Evolutionary conservation across 2,329 filamentous ascomycete species (phyloP), one percentile per base, ranked within the genome.

Genomic region (Colletotrichum tabaci): DNA sequence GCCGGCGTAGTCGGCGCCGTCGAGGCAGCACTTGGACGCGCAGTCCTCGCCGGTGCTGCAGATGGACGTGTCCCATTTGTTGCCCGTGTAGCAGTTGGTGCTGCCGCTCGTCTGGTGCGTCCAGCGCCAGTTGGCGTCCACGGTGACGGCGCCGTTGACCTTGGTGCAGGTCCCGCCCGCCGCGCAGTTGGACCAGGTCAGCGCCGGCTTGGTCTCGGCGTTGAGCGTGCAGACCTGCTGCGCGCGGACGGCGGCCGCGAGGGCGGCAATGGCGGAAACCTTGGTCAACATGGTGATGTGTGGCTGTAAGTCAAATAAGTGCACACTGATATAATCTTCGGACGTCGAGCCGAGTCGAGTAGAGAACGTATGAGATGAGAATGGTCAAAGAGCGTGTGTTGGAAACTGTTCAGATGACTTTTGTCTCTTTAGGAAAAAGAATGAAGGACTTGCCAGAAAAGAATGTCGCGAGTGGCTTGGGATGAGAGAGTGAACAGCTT

Each of bases 111-210:
- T 79, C 35, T 78, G 76, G 79, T 90, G 88, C 69, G 88, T 83
- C 89, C 89, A 91, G 73, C 89, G 86, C 88, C 88, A 91, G 82
- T 90, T 91, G 76, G 88, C 78, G 72, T 91, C 89, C 74, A 91
- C 80, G 66, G 87, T 87, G 55, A 91, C 82, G 47, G 84, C 84
- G 46, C 85, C 87, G 55, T 77, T 76, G 74, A 87, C 83, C 62
- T 79, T 81, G 26, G 81, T 84, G 81, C 89, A 91, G 66, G 79
- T 80, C 69, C 88, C 87, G 66, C 80, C 82, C 21, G 80, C 78
- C 40, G 86, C 85, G 80, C 89, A 91, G 75, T 84, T 83, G 70
- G 85, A 82, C 85, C 87, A 89, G 67, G 80, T 83, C 74, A 91
- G 80, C 23, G 83, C 73, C 18, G 89, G 89, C 77, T 90, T 88